These are phyloP conservation scores for Rhizopus delemar DNA, from an alignment of 371 early-diverging fungal genomes.

Conservation along the genomic window DNA sequence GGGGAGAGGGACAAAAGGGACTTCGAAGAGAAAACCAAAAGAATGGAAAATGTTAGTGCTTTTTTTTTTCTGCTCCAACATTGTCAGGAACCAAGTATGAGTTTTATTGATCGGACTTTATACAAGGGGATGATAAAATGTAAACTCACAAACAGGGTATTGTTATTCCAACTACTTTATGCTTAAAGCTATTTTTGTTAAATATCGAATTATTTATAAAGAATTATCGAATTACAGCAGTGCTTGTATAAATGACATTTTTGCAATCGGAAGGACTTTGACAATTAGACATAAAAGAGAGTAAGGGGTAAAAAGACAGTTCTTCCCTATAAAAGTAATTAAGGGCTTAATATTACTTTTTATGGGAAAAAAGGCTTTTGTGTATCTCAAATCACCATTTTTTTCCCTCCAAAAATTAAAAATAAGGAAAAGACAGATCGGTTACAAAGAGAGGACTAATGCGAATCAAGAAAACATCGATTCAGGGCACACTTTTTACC, in stretches of 20 bases:
- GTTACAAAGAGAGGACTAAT: neutral
- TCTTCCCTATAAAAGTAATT: neutral
- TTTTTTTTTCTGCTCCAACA: neutral
- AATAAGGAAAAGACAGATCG: neutral
- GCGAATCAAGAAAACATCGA: neutral
- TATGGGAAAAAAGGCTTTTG: constrained; percentile 11
- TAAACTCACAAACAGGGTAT: neutral
- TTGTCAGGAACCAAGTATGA: constrained; percentile 6
- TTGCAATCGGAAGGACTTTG: neutral
- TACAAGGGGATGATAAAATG: constrained; percentile 2
- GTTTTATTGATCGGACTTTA: constrained; percentile 3
- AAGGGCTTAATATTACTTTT: constrained; percentile 24
- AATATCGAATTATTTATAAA: no score
- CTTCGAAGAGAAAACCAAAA: neutral
- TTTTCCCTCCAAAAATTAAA: constrained; percentile 8
- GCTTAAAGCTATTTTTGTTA: no score
- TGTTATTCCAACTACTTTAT: no score
- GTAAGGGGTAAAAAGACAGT: neutral
- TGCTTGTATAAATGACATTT: no score
- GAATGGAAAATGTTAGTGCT: neutral
- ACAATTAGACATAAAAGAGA: constrained; percentile 1
- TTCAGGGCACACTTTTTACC: neutral
- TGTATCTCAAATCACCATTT: constrained; percentile 5
- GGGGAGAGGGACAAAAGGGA: neutral
- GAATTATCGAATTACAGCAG: no score